Conservation (phyloP, 129 eudicot genomes). For the Flaveria ramosissima region DNA sequence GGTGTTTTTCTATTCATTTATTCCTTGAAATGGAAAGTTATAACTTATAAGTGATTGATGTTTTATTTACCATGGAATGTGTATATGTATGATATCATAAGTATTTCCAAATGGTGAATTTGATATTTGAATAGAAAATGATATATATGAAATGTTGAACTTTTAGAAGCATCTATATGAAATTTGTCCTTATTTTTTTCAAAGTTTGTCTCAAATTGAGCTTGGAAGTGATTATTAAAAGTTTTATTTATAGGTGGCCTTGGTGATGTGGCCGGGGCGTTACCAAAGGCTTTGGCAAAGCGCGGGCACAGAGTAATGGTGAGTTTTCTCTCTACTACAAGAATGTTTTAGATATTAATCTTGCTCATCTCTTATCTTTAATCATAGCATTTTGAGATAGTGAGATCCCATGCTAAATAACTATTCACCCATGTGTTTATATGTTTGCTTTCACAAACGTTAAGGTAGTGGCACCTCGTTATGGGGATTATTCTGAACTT, state of each 20-base stretch:
- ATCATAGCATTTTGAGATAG: neutral
- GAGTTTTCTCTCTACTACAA: conserved; percentile 17
- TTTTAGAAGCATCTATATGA: no score
- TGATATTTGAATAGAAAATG: neutral
- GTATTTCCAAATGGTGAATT: neutral
- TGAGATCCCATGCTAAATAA: no score
- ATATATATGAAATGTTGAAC: neutral
- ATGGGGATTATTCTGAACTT: conserved; percentile 68
- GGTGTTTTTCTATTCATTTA: neutral
- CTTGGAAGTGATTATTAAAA: neutral
- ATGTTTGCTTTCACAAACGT: conserved; percentile 25
- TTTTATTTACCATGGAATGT: neutral
- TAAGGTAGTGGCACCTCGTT: conserved; percentile 85
- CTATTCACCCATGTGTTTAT: conserved; percentile 1
- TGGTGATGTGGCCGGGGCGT: conserved; percentile 98
- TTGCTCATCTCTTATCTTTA: neutral
- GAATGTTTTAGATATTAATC: neutral
- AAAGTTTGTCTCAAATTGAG: no score
- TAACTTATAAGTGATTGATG: neutral
- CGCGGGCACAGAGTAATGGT: conserved; percentile 99
- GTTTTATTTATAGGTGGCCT: conserved; percentile 74
- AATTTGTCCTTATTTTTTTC: no score
- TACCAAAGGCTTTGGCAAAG: conserved; percentile 98
- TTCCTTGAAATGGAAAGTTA: neutral
- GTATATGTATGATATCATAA: neutral